These are phyloP conservation scores for Nyctanthes arbortristis DNA, from an alignment of 257 asterid species.

Conservation along the genomic window DNA sequence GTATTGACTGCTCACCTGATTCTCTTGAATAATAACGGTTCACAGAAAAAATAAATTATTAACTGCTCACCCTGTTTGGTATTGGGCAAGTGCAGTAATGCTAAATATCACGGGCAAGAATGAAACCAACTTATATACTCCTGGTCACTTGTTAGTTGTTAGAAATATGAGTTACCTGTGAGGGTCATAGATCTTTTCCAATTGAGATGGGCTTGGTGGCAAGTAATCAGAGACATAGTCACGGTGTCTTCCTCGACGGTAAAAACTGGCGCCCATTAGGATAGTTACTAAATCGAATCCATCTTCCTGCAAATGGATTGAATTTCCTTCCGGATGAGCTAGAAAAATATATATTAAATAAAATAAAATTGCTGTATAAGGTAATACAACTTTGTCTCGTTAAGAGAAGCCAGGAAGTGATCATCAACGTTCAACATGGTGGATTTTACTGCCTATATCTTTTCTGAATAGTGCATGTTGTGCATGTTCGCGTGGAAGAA, in stretches of 20 bases:
- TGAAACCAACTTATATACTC: background rate
- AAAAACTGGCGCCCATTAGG: slow-evolving; percentile 60
- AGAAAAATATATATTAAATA: too few relatives aligned
- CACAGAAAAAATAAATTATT: background rate
- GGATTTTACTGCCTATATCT: background rate
- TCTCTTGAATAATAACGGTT: background rate
- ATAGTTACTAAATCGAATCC: slow-evolving; percentile 56
- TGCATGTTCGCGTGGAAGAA: too few relatives aligned
- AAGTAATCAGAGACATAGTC: slow-evolving; percentile 76
- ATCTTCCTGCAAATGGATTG: slow-evolving; percentile 56
- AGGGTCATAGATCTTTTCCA: slow-evolving; percentile 42
- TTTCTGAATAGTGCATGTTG: background rate
- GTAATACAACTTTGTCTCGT: slow-evolving; percentile 2
- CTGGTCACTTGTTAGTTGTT: background rate
- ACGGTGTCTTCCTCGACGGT: slow-evolving; percentile 64
- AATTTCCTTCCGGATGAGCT: slow-evolving; percentile 15
- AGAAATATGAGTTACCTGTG: slow-evolving; percentile 39
- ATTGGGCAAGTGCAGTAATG: too few relatives aligned
- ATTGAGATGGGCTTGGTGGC: slow-evolving; percentile 72
- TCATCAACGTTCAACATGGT: background rate
- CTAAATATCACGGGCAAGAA: background rate
- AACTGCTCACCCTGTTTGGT: too few relatives aligned
- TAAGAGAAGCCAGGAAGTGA: background rate
- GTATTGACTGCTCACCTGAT: background rate
- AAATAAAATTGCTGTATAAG: background rate